Percentiles rank a stretch among this genome's conserved stretches.
Conservation (phyloP, 176 grass and related monocot species). For the Rhipidocladum racemiflorum region DNA sequence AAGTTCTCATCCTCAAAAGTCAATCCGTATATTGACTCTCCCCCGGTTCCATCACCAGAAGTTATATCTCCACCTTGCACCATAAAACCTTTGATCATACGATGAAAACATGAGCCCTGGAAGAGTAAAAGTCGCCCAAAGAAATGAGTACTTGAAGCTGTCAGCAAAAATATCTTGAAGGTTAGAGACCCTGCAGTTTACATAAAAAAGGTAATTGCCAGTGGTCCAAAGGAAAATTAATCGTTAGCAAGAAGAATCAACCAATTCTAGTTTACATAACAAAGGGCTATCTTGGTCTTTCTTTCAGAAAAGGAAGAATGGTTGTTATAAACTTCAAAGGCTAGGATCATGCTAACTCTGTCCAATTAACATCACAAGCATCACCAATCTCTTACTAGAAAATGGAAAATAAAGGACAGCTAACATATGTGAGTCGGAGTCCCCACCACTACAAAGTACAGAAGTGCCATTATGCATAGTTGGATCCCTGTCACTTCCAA, state of each 20-base stretch:
- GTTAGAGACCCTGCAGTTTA: not conserved
- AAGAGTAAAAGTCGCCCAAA: constrained; percentile 2
- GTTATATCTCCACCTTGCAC: constrained; percentile 96
- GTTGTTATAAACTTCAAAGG: not conserved
- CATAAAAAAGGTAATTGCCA: not conserved
- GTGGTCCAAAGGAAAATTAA: constrained; percentile 15
- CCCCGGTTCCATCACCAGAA: constrained; percentile 80
- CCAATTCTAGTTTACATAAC: constrained; percentile 13
- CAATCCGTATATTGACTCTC: constrained; percentile 82
- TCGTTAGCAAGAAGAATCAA: not conserved
- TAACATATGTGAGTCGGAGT: not conserved
- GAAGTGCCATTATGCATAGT: constrained; percentile 17
- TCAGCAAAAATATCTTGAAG: not conserved
- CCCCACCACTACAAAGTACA: constrained; percentile 9
- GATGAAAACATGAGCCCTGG: constrained; percentile 84
- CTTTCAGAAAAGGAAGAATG: not conserved
- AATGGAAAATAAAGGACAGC: constrained; percentile 21
- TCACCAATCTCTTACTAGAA: constrained; percentile 12
- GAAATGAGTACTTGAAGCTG: not conserved
- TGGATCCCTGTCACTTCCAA: constrained; percentile 4
- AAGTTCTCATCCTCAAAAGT: constrained; percentile 95
- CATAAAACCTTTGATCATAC: constrained; percentile 88
- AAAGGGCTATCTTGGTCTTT: constrained; percentile 22
- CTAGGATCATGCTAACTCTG: not conserved
- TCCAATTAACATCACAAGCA: constrained; percentile 9